These are phyloP conservation scores for Bipolaris bicolor DNA, from an alignment of 2,329 filamentous ascomycete genomes.

Conservation along the genomic window DNA sequence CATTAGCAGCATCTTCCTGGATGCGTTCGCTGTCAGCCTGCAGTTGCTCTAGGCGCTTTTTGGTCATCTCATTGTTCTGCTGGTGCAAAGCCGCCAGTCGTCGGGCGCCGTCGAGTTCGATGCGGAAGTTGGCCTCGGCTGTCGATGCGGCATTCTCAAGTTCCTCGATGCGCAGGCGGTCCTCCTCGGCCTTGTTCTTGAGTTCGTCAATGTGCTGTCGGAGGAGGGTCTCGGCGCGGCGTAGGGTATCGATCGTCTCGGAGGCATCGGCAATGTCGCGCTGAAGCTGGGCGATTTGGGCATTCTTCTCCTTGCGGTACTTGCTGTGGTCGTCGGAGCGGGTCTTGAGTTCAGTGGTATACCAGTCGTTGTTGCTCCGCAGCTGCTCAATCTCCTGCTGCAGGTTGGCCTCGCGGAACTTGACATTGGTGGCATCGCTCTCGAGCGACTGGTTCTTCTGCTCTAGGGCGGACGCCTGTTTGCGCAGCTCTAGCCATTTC, in stretches of 20 bases:
- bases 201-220: constrained; percentile 82
- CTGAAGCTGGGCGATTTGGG: constrained; percentile 85
- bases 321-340: constrained; percentile 87
- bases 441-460: constrained; percentile 83
- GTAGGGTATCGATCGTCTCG: constrained; percentile 76
- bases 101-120: constrained; percentile 81
- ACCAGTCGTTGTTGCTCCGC: constrained; percentile 91
- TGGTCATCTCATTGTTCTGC: constrained; percentile 74
- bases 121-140: constrained; percentile 83
- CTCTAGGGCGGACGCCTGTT: constrained; percentile 80
- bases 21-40: constrained; percentile 68
- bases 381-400: constrained; percentile 89
- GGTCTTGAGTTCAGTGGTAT: constrained; percentile 87
- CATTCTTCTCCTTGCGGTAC: constrained; percentile 92
- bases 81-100: constrained; percentile 83
- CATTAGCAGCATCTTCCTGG: constrained; percentile 69
- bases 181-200: constrained; percentile 85
- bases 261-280: constrained; percentile 85
- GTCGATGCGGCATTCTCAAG: constrained; percentile 82
- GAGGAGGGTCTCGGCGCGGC: constrained; percentile 79
- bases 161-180: constrained; percentile 79
- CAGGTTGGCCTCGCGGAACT: constrained; percentile 87
- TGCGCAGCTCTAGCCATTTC: constrained; percentile 81
- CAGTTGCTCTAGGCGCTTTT: constrained; percentile 72
- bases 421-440: constrained; percentile 78